Evolutionary conservation across 768 basidiomycete genomes (phyloP).

Genomic region (Mycena galericulata): DNA sequence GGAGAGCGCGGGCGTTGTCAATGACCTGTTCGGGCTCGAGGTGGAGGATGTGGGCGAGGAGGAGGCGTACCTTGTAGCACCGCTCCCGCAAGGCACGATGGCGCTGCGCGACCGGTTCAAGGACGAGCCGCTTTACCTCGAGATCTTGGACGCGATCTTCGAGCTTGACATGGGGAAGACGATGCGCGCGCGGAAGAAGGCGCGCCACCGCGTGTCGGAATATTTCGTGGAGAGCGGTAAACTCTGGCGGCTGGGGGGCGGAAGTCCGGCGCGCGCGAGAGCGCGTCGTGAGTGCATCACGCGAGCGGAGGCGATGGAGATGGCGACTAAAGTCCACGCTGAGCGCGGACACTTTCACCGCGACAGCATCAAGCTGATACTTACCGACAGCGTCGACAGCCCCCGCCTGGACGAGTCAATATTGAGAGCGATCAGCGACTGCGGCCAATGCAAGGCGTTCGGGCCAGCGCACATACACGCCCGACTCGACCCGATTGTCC

Average conservation of each 20-base stretch:
- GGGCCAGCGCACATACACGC: not conserved
- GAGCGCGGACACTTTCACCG: too few relatives aligned
- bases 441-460: not conserved
- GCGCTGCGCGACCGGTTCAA: not conserved
- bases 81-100: not conserved
- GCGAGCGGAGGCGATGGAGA: not conserved
- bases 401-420: slow-evolving; percentile 31
- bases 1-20: not conserved
- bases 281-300: not conserved
- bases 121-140: not conserved
- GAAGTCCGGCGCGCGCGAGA: not conserved
- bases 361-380: too few relatives aligned
- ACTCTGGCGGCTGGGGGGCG: not conserved
- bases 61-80: too few relatives aligned
- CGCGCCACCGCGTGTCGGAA: not conserved
- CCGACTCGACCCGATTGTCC: slow-evolving; percentile 26
- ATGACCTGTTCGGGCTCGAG: not conserved
- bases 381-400: too few relatives aligned
- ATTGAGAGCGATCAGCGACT: slow-evolving; percentile 12
- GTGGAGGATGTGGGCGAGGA: not conserved
- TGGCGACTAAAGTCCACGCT: too few relatives aligned
- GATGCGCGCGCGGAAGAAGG: not conserved
- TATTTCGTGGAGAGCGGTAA: not conserved
- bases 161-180: not conserved
- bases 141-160: not conserved